Evolutionary conservation across 2,329 filamentous ascomycete genomes (phyloP), one percentile per base, ranked within the genome.

Genomic region (Trichophyton verrucosum): DNA sequence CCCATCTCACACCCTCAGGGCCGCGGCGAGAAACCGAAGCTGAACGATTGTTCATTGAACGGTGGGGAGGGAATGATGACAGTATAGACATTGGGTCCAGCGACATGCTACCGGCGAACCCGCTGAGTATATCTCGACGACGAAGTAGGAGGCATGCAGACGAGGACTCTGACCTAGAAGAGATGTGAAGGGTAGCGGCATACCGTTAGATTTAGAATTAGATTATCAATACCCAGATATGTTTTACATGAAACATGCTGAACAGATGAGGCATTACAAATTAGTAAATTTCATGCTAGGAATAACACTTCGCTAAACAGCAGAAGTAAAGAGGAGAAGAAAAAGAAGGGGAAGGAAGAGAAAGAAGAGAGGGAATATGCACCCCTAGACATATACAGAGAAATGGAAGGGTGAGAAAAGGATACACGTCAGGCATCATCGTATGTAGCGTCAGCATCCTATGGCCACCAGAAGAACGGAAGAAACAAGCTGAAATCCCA

Each of bases 61-160:
- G 72, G 27, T 75, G 73, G 73, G 74, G 73, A 60, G 73, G 72
- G 1, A 70, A 71, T 2, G 70, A 70, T 8, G 72, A 73, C 62
- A 58, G 58, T 22, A 58, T 61, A 60, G 60, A 53, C 24, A n/a
- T 67, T 71, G 46, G 69, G 33, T 70, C 72, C 20, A 74, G 72
- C 62, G 68, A 69, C 58, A 68, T 70, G 65, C 61, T 73, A 60
- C 64, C 68, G 49, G 72, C 74, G 17, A 70, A 72, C 4, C 58
- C 51, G 42, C 20, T 64, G 8, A 59, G 59, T 36, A 61, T 64
- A 40, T 58, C 60, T 7, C 59, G 62, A 33, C 44, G 58, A 38
- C 58, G 58, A n/a, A 60, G 46, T 11, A 30, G 58, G 40, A 53
- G 58, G n/a, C 49, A 53, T 13, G 33, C 36, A 2, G 20, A 30